Base-by-base conservation (phyloP, 345 rosid species). In the Citrus inodora region DNA sequence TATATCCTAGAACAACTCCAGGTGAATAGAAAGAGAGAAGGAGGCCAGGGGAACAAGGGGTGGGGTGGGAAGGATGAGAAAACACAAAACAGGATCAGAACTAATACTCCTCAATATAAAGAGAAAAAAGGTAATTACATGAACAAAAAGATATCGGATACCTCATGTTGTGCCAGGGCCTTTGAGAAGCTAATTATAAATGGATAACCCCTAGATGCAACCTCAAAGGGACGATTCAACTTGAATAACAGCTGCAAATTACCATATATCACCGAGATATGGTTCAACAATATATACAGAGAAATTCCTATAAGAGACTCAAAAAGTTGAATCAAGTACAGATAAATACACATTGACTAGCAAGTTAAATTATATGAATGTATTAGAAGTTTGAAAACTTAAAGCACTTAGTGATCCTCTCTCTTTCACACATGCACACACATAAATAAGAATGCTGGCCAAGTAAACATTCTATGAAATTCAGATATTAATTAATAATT, bases 181-280 rank as follows among this genome's bases (percentile, higher is more conserved):
- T 90, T 89, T 70, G 95, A 90, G 81, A 96, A 96, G 86, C 91
- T 87, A 77, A 93, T 93, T 77, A 94, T 78, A 83, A 92, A 96
- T 69, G 94, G 85, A 82, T 90, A 91, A 33, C 98, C 98, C 87
- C 99, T 91, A 1, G 95, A 91, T 61, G 97, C 94, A 83, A 94
- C 97, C 87, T 96, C 99, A 89, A 88, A 92, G 55, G 98, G 97
- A 73, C 94, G 97, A 86, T 88, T 85, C 75, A 96, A 85, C 85
- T 92, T 96, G 88, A 94, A 94, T 72, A 94, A 83, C 71, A 96
- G 92, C 99, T 96, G 93, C 81, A 80, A 77, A 21, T 80, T 62
- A 74, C 70, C 69, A 81, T 35, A 75, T 32, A 74, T 70, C 24
- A 27, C 51, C 46, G 61, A 76, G 77, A 69, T 38, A 55, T 33